A percentile compares a stretch with the other conserved stretches of the same genome.
These are phyloP conservation scores for Pseudomicrostroma phylloplanum DNA, from an alignment of 1,284 basidiomycete genomes.

Conservation along the genomic window DNA sequence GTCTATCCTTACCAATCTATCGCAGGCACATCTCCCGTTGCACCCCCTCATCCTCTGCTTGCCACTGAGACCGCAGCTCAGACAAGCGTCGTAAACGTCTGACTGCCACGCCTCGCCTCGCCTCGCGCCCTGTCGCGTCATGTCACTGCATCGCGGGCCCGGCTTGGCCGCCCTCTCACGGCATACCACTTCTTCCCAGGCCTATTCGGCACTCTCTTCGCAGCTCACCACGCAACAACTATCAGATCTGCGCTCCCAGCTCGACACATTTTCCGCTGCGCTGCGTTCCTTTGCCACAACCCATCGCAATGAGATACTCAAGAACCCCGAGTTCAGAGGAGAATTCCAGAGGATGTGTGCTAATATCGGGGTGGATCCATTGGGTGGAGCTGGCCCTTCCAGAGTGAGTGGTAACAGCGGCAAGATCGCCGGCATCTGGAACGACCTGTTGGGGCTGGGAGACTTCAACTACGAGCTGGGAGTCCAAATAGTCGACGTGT, in stretches of 20 bases:
- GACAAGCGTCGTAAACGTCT: neutral
- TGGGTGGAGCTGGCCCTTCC: conserved; percentile 53
- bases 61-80: neutral
- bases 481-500: conserved; percentile 94
- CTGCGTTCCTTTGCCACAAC: conserved; percentile 73
- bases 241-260: conserved; percentile 69
- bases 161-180: conserved; percentile 56
- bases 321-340: conserved; percentile 79
- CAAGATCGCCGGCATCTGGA: conserved; percentile 73
- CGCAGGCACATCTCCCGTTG: neutral
- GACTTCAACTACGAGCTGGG: conserved; percentile 96
- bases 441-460: conserved; percentile 70
- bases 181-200: conserved; percentile 50
- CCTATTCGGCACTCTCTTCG: conserved; percentile 73
- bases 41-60: neutral
- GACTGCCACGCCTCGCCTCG: neutral
- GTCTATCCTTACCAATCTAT: no score
- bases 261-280: conserved; percentile 73
- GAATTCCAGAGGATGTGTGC: conserved; percentile 95
- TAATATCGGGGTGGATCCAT: conserved; percentile 87
- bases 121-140: neutral
- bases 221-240: conserved; percentile 72
- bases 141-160: conserved; percentile 54
- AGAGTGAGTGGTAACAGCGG: conserved; percentile 22
- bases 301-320: conserved; percentile 73